Conservation (phyloP, 2,329 filamentous ascomycete species). For the Talaromyces sp. region DNA sequence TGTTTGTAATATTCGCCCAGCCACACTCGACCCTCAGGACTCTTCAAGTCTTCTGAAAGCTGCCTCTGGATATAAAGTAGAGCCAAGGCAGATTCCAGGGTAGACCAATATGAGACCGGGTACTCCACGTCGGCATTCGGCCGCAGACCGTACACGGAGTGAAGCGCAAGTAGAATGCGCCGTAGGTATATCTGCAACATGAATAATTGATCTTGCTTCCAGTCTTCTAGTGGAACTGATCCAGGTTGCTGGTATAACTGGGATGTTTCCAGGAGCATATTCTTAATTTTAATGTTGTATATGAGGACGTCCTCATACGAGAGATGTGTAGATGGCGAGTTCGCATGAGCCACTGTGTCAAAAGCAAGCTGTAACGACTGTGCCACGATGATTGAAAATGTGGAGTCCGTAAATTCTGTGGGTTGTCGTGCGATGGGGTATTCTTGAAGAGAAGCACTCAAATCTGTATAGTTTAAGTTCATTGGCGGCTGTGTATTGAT, state of each 20-base stretch:
- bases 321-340: constrained; percentile 18
- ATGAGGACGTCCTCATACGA: constrained; percentile 18
- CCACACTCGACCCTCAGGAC: constrained; percentile 17
- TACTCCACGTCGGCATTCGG: constrained; percentile 23
- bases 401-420: constrained; percentile 33
- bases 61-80: constrained; percentile 28
- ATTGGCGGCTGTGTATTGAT: constrained; percentile 50
- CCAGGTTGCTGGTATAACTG: constrained; percentile 11
- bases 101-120: constrained; percentile 31
- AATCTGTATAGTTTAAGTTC: constrained; percentile 51
- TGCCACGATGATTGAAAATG: constrained; percentile 9
- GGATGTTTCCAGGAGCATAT: constrained; percentile 16
- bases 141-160: constrained; percentile 26
- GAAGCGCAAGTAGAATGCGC: constrained; percentile 26
- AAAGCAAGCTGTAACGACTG: constrained; percentile 15
- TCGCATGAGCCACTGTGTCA: constrained; percentile 20
- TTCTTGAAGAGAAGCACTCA: constrained; percentile 29
- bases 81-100: constrained; percentile 30
- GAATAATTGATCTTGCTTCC: constrained; percentile 19
- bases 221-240: constrained; percentile 9
- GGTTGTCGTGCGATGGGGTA: constrained; percentile 23
- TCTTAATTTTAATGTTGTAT: constrained; percentile 19
- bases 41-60: constrained; percentile 21
- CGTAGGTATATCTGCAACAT: constrained; percentile 30
- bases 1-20: constrained; percentile 22